A percentile compares a stretch with the other conserved stretches of the same genome.
These are phyloP conservation scores for Exophiala alcalophila DNA, from an alignment of 2,329 filamentous ascomycete genomes.

Conservation along the genomic window DNA sequence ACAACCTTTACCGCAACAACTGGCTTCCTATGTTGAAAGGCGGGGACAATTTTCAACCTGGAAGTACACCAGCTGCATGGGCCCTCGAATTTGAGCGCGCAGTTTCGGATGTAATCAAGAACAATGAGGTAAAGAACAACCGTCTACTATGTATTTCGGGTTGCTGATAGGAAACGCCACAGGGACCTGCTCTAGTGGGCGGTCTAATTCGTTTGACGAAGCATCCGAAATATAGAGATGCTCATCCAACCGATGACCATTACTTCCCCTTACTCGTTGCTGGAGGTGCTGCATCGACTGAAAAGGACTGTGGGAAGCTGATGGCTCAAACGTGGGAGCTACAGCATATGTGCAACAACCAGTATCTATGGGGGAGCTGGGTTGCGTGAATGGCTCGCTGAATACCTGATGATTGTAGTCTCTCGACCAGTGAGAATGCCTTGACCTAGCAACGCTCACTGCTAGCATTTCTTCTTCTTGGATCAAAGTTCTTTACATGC, in stretches of 20 bases:
- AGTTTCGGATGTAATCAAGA: constrained; percentile 58
- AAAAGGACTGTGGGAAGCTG: constrained; percentile 48
- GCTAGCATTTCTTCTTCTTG: too few relatives aligned
- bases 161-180: too few relatives aligned
- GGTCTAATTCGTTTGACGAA: constrained; percentile 64
- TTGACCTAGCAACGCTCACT: too few relatives aligned
- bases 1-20: constrained; percentile 66
- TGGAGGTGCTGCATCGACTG: constrained; percentile 54
- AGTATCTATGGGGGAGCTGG: too few relatives aligned
- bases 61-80: constrained; percentile 56
- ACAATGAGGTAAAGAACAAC: too few relatives aligned
- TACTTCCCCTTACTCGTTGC: constrained; percentile 65
- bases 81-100: constrained; percentile 65
- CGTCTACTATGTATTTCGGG: too few relatives aligned
- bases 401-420: too few relatives aligned
- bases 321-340: constrained; percentile 61
- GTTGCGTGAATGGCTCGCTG: too few relatives aligned
- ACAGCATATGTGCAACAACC: too few relatives aligned
- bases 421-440: too few relatives aligned
- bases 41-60: constrained; percentile 61
- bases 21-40: constrained; percentile 65
- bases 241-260: constrained; percentile 68
- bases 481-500: too few relatives aligned
- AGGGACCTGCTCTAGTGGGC: constrained; percentile 54
- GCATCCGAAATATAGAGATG: constrained; percentile 62